Conservation (phyloP, 2,329 filamentous ascomycete genomes). For the Coniochaeta sp. region DNA sequence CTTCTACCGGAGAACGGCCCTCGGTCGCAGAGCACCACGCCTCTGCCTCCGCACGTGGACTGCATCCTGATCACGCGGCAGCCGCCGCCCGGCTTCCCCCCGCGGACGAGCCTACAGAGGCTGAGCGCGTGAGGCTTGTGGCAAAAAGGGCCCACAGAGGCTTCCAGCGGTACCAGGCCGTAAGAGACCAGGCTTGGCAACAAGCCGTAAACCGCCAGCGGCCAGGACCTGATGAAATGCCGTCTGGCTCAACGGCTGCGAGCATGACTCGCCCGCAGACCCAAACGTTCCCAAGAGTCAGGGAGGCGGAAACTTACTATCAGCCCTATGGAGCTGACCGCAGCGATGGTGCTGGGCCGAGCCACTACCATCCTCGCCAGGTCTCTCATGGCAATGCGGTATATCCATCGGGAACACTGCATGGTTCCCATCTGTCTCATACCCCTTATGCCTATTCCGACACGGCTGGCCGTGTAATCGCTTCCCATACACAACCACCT, state of each 20-base stretch:
- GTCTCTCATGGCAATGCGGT: background rate
- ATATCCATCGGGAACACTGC: background rate
- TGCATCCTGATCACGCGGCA: background rate
- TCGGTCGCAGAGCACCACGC: background rate
- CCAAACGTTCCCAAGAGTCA: background rate
- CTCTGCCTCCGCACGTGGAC: background rate
- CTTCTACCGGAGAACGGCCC: conserved; percentile 3
- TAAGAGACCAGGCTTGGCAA: conserved; percentile 21
- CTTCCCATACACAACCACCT: background rate
- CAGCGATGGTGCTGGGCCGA: background rate
- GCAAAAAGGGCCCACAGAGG: conserved; percentile 32
- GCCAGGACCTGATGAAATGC: conserved; percentile 9
- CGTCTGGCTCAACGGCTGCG: background rate
- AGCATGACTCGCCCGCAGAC: background rate
- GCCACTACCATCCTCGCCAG: background rate
- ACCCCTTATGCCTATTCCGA: background rate
- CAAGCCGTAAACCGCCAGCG: conserved; percentile 23
- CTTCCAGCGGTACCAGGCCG: conserved; percentile 38
- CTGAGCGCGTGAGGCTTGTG: conserved; percentile 13
- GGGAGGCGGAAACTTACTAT: background rate
- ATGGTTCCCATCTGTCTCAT: background rate
- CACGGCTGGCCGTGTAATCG: background rate
- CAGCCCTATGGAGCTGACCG: background rate
- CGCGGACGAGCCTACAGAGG: background rate
- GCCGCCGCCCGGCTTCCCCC: background rate